Conservation (phyloP, 202 grass and related monocot species). For the Eragrostis tef region DNA sequence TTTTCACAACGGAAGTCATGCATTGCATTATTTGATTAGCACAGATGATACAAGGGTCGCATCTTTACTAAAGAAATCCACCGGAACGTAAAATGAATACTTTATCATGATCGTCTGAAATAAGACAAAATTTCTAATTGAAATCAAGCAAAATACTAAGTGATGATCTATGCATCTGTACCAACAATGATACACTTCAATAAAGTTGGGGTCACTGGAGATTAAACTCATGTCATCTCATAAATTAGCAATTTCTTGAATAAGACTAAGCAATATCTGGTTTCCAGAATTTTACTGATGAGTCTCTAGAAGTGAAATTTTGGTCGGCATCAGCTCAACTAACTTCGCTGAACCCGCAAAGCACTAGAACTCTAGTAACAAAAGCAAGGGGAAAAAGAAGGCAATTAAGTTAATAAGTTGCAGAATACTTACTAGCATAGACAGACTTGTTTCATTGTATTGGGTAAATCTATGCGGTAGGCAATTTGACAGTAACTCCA, state of each 20-base stretch:
- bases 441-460: constrained; percentile 65
- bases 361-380: neutral
- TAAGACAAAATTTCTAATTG: neutral
- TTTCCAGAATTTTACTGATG: constrained; percentile 3
- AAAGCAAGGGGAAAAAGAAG: neutral
- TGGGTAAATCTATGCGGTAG: constrained; percentile 67
- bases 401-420: constrained; percentile 2
- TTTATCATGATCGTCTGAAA: constrained; percentile 5
- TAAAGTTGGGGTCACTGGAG: neutral
- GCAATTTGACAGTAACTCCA: constrained; percentile 77
- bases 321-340: neutral
- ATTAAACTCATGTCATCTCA: neutral
- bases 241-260: constrained; percentile 20
- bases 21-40: neutral
- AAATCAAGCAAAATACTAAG: neutral
- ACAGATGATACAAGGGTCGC: neutral
- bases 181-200: neutral
- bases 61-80: constrained; percentile 2
- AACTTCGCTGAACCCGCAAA: neutral
- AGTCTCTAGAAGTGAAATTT: constrained; percentile 9
- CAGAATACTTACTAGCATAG: constrained; percentile 60
- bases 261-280: constrained; percentile 2
- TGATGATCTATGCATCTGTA: neutral
- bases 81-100: neutral
- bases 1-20: neutral